These are phyloP conservation scores for Torulaspora indica DNA, from an alignment of 805 yeast genomes.

Conservation along the genomic window DNA sequence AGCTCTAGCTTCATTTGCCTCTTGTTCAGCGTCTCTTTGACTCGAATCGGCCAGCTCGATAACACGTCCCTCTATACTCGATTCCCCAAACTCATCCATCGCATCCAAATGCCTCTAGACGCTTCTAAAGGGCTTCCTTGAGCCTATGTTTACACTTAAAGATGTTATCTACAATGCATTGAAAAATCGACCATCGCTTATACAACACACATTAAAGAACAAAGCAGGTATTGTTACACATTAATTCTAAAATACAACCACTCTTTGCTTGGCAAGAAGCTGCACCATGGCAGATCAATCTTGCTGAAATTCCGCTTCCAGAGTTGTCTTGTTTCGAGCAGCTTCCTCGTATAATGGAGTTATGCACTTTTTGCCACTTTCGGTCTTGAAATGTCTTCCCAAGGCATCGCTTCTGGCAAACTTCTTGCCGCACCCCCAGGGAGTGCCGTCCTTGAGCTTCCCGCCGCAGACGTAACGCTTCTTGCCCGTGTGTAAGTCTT, in stretches of 20 bases:
- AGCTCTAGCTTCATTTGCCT: background rate
- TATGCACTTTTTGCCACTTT: slow-evolving; percentile 69
- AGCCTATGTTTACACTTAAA: background rate
- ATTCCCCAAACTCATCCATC: slow-evolving; percentile 8
- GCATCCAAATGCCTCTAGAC: background rate
- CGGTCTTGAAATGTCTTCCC: slow-evolving; percentile 74
- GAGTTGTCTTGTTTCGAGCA: slow-evolving; percentile 26
- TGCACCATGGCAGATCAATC: background rate
- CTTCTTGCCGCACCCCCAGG: slow-evolving; percentile 79
- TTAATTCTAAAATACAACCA: background rate
- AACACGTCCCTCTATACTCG: slow-evolving; percentile 7
- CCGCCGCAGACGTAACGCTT: slow-evolving; percentile 73
- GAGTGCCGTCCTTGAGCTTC: slow-evolving; percentile 47
- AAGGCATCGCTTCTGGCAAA: slow-evolving; percentile 79
- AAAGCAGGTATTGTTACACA: slow-evolving; percentile 3
- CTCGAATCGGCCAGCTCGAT: slow-evolving; percentile 5
- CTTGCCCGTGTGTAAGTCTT: slow-evolving; percentile 69
- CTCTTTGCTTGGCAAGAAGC: background rate
- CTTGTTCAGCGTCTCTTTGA: background rate
- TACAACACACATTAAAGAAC: too few species aligned
- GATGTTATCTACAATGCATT: background rate
- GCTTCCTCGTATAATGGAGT: slow-evolving; percentile 62
- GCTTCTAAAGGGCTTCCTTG: background rate
- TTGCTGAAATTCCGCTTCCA: slow-evolving; percentile 6
- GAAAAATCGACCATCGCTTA: slow-evolving; percentile 1